Evolutionary conservation across 2,329 filamentous ascomycete genomes (phyloP).

Genomic region (Pseudocercospora ulei): DNA sequence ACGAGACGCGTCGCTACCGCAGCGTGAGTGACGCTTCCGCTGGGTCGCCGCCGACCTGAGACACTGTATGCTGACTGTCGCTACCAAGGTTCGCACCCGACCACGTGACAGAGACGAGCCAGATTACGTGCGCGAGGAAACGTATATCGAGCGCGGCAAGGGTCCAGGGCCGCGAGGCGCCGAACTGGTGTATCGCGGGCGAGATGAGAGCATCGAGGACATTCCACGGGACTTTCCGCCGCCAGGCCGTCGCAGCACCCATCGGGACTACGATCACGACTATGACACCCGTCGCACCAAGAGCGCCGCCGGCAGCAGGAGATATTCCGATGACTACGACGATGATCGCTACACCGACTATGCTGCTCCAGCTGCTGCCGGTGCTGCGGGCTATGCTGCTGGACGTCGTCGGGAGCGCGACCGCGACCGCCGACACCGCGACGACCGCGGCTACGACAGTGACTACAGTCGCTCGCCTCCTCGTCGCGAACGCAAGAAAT

Average conservation of each 20-base stretch:
- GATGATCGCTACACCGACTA: constrained; percentile 50
- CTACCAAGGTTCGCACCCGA: constrained; percentile 32
- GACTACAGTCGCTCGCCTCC: constrained; percentile 38
- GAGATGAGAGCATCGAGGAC: constrained; percentile 77
- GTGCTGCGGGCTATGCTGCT: constrained; percentile 35
- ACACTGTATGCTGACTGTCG: constrained; percentile 14
- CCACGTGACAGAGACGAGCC: constrained; percentile 43
- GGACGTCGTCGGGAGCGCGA: constrained; percentile 27
- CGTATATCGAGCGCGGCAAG: constrained; percentile 42
- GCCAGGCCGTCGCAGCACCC: constrained; percentile 36
- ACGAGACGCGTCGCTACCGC: constrained; percentile 40
- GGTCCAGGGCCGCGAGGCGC: constrained; percentile 35
- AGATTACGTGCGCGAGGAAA: constrained; percentile 44
- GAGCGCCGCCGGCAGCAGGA: constrained; percentile 46
- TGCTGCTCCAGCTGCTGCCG: constrained; percentile 38
- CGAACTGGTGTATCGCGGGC: constrained; percentile 46
- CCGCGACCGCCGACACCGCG: constrained; percentile 37
- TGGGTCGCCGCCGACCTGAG: constrained; percentile 1
- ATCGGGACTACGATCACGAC: constrained; percentile 38
- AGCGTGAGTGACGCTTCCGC: constrained; percentile 21
- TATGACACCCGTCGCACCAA: constrained; percentile 50
- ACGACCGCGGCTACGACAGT: constrained; percentile 41
- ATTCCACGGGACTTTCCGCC: constrained; percentile 76
- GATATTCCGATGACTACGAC: constrained; percentile 45
- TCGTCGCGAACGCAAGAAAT: constrained; percentile 44